phyloP scores from a whole-genome alignment of 495 filamentous ascomycete species.

The Penicillium soppii region DNA sequence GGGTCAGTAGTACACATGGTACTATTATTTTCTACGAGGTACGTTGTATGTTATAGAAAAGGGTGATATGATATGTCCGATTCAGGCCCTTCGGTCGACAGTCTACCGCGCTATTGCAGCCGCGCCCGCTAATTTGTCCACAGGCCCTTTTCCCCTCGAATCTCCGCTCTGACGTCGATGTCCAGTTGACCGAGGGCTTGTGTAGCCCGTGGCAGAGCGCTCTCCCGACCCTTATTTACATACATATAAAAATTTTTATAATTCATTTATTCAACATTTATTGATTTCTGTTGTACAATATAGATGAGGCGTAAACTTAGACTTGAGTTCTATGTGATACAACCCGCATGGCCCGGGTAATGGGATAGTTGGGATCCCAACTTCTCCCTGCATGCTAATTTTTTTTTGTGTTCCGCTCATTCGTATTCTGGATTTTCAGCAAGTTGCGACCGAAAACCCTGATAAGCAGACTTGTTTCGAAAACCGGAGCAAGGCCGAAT shows the following conservation, averaged over 20 bases:
- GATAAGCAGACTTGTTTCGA: not conserved
- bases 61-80: slow-evolving; percentile 28
- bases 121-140: slow-evolving; percentile 25
- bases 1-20: not conserved
- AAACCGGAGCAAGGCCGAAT: slow-evolving; percentile 4
- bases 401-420: not conserved
- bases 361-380: slow-evolving; percentile 2
- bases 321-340: slow-evolving; percentile 14
- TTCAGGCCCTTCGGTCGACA: slow-evolving; percentile 15
- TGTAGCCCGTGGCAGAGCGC: slow-evolving; percentile 3
- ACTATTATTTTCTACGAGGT: not conserved
- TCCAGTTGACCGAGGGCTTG: slow-evolving; percentile 16
- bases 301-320: not conserved
- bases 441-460: not conserved
- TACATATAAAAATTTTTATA: too few species aligned
- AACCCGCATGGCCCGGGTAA: slow-evolving; percentile 19
- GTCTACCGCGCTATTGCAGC: slow-evolving; percentile 31
- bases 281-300: too few species aligned
- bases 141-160: slow-evolving; percentile 7
- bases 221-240: slow-evolving; percentile 2
- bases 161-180: slow-evolving; percentile 33
- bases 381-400: slow-evolving; percentile 4
- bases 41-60: not conserved
- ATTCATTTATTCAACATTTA: too few species aligned
- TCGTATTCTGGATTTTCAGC: slow-evolving; percentile 1